Conservation (phyloP, 495 filamentous ascomycete genomes). For the Hypoxylon fuscum region DNA sequence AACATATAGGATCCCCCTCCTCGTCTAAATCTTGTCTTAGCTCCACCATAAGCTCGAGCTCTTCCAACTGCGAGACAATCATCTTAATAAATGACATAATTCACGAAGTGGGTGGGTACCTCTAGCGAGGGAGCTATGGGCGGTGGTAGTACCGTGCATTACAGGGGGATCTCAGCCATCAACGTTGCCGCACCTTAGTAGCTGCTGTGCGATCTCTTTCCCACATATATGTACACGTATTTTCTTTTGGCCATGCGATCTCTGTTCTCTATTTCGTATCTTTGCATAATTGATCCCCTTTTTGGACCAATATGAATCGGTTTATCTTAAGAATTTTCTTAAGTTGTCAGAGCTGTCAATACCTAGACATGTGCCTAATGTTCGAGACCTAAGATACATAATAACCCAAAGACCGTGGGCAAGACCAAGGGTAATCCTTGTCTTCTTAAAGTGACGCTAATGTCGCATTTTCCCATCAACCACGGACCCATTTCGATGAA, state of each 20-base stretch:
- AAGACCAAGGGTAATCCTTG: constrained; percentile 17
- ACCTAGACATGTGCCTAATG: constrained; percentile 7
- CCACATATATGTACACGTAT: constrained; percentile 13
- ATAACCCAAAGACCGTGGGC: constrained; percentile 7
- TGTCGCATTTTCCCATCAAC: constrained; percentile 29
- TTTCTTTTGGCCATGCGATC: constrained; percentile 16
- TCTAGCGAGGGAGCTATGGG: constrained; percentile 22
- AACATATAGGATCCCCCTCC: neutral
- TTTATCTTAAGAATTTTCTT: too few species aligned
- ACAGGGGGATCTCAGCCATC: neutral
- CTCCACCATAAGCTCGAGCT: neutral
- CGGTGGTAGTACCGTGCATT: constrained; percentile 3
- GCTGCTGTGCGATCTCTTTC: neutral
- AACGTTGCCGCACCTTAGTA: neutral
- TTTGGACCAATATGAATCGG: too few species aligned
- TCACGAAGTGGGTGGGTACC: constrained; percentile 15
- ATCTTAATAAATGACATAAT: constrained; percentile 28
- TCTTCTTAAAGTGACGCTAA: constrained; percentile 21
- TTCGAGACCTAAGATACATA: constrained; percentile 14
- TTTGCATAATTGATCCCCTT: too few species aligned
- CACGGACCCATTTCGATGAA: constrained; percentile 21
- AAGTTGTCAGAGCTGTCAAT: too few species aligned
- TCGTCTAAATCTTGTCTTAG: neutral
- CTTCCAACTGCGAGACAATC: neutral
- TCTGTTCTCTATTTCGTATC: too few species aligned